These are phyloP conservation scores for Physcomitrium patens DNA, from an alignment of 225 moss, liverwort and hornwort species.

Conservation along the genomic window DNA sequence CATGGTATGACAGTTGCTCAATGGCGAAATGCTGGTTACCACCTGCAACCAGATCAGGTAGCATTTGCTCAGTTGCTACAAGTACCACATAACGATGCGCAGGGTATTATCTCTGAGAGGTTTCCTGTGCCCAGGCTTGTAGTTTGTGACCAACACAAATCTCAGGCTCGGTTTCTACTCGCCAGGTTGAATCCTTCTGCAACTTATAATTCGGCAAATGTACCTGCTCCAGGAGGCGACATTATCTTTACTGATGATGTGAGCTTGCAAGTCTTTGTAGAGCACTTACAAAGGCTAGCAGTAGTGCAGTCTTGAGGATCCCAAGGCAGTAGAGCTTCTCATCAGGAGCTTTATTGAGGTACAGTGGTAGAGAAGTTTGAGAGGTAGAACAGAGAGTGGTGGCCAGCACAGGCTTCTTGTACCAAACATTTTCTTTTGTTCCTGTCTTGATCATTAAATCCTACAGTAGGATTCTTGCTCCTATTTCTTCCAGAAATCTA, in stretches of 20 bases:
- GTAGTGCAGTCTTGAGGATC: constrained; percentile 63
- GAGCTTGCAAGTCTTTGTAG: constrained; percentile 99
- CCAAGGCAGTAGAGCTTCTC: constrained; percentile 22
- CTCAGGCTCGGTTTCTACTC: constrained; percentile 97
- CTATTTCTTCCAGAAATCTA: constrained; percentile 43
- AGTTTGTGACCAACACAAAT: constrained; percentile 96
- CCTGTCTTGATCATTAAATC: constrained; percentile 41
- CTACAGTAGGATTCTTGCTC: constrained; percentile 32
- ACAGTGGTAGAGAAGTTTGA: constrained; percentile 33
- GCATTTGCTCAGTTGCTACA: constrained; percentile 87
- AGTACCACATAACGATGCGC: constrained; percentile 81
- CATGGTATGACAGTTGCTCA: constrained; percentile 96
- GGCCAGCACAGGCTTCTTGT: constrained; percentile 43
- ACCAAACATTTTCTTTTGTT: constrained; percentile 45
- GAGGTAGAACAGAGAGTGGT: constrained; percentile 43
- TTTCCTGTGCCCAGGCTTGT: constrained; percentile 97
- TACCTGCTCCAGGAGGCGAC: constrained; percentile 94
- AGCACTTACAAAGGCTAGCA: constrained; percentile 97
- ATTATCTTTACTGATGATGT: constrained; percentile 99
- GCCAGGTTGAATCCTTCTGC: constrained; percentile 97
- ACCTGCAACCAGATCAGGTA: constrained; percentile 89
- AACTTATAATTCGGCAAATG: constrained; percentile 91
- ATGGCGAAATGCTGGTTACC: constrained; percentile 92
- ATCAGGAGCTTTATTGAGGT: constrained; percentile 28
- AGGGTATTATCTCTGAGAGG: constrained; percentile 73